Base-by-base conservation (phyloP, 352 stramenopile species). In the Poterioochromonas sp. region DNA sequence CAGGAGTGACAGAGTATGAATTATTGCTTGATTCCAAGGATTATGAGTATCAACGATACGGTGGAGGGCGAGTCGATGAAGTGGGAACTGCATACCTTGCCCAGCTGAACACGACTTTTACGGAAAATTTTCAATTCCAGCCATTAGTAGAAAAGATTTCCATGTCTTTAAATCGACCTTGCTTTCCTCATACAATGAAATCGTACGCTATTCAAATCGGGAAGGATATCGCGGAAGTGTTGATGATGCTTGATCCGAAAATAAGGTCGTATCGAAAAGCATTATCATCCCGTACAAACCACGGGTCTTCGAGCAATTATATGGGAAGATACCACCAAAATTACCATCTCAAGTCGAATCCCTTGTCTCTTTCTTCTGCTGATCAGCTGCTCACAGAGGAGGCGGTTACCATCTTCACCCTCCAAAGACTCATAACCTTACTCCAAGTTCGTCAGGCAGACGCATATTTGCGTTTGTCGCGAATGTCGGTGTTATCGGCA, bases 131-230 rank as follows among this genome's bases (percentile, higher is more conserved):
- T 12, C 3, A 39, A 39, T 65, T 29, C n/a, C 3, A 22, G 3
- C 1, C 8, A 5, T n/a, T 41, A 1, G 5, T 8, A 5, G 20
- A 41, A 12, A 8, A n/a, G 15, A 8, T 71, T 44, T 11, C 34
- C 5, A 29, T 47, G 3, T 12, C 62, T 35, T 29, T 71, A 12
- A 43, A 71, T 47, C 5, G 26, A 29, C 62, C 62, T 32, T 71
- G 62, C 26, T 71, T 71, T n/a, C 62, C 62, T 41, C 26, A 44
- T 8, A 47, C 11, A 20, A 71, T 71, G 62, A 71, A 43, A 20
- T 1, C 8, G 2, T 71, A 71, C 41, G 15, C 62, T 20, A 12
- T 71, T 1, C 29, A 71, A 1, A 71, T 43, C 32, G 34, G 62
- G 2, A 40, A 43, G 2, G 62, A 71, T 29, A 1, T 71, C 3